These are phyloP conservation scores for Arthrobotrys musiformis DNA, from an alignment of 2,329 filamentous ascomycete genomes.

Conservation along the genomic window DNA sequence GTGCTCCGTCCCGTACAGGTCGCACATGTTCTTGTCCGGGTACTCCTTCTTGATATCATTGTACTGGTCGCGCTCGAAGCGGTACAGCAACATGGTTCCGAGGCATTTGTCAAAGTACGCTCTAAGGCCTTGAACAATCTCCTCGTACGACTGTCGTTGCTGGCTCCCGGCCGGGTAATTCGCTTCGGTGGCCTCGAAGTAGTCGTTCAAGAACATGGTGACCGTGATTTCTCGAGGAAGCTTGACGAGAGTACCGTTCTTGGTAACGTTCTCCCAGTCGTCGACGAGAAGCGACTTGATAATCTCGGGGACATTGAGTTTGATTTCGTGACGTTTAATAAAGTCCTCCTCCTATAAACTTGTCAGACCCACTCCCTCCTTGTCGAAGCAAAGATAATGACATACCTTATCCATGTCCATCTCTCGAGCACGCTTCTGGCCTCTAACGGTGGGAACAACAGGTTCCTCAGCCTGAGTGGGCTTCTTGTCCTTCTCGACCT, in stretches of 20 bases:
- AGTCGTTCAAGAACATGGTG: conserved; percentile 81
- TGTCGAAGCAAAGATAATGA: neutral
- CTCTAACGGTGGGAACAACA: conserved; percentile 64
- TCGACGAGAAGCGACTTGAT: conserved; percentile 94
- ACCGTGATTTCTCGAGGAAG: conserved; percentile 82
- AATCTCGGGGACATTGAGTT: conserved; percentile 85
- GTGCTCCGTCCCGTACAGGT: conserved; percentile 94
- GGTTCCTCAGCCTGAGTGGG: conserved; percentile 58
- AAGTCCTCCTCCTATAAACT: conserved; percentile 84
- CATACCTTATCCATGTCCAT: conserved; percentile 82
- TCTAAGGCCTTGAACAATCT: conserved; percentile 83
- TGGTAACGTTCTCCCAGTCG: conserved; percentile 98
- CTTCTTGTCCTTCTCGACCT: conserved; percentile 59
- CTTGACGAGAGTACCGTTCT: conserved; percentile 88
- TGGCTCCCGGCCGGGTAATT: conserved; percentile 24
- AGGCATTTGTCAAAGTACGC: conserved; percentile 93
- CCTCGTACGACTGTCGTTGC: conserved; percentile 74
- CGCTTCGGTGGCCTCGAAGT: conserved; percentile 66
- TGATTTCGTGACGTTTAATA: conserved; percentile 82
- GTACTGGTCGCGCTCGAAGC: conserved; percentile 91
- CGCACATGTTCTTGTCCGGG: conserved; percentile 72
- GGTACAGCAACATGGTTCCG: conserved; percentile 89
- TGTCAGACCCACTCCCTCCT: conserved; percentile 6
- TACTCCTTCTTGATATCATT: conserved; percentile 76
- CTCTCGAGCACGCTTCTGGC: conserved; percentile 79